Conservation (phyloP, 306 rosid genomes). For the Abrus pulchellus region DNA sequence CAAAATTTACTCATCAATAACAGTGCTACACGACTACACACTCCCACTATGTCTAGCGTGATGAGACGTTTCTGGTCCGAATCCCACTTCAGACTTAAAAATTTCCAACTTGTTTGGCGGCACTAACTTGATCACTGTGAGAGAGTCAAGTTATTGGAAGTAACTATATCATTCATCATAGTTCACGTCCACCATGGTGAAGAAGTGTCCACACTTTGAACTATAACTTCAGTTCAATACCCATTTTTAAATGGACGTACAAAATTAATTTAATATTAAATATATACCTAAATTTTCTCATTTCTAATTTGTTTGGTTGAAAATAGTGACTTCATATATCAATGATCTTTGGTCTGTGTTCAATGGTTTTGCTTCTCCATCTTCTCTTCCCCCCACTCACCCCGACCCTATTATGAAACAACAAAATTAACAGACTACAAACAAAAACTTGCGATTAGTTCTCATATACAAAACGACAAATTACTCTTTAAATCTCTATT, state of each 20-base stretch:
- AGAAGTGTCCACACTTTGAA: conserved; percentile 20
- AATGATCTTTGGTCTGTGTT: neutral
- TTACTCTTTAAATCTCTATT: neutral
- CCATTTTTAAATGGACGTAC: neutral
- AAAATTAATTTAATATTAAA: too few species aligned
- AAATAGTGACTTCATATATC: neutral
- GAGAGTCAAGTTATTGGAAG: conserved; percentile 5
- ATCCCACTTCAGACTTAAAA: conserved; percentile 49
- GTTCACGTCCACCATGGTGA: conserved; percentile 26
- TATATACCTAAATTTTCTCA: too few species aligned
- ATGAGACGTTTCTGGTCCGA: conserved; percentile 66
- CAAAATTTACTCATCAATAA: conserved; percentile 4
- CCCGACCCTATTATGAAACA: neutral
- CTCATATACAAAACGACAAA: too few species aligned
- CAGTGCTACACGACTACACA: conserved; percentile 40
- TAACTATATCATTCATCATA: conserved; percentile 21
- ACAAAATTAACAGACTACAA: neutral
- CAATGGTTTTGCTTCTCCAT: conserved; percentile 19
- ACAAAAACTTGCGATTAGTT: too few species aligned
- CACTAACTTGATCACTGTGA: conserved; percentile 20
- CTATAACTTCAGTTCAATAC: neutral
- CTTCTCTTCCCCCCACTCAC: conserved; percentile 17
- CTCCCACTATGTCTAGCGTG: conserved; percentile 43
- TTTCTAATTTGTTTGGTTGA: neutral
- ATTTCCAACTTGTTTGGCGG: conserved; percentile 31